Evolutionary conservation across 148 eudicot genomes (phyloP).

Genomic region (Suaeda aralocaspica): DNA sequence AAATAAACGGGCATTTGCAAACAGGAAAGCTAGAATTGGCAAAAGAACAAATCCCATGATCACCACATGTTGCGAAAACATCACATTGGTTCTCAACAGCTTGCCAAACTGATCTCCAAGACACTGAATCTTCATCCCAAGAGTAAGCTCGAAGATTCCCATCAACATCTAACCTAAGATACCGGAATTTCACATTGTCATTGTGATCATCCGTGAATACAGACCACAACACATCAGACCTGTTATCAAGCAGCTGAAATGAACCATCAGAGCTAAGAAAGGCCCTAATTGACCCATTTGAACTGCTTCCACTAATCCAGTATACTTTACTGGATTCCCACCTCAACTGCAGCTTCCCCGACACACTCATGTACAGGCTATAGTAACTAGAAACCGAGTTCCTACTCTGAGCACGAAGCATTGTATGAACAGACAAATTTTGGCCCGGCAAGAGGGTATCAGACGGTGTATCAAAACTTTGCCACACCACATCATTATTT

Average conservation of each 20-base stretch:
- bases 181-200: constrained; percentile 46
- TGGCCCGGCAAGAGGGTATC: constrained; percentile 61
- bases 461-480: constrained; percentile 59
- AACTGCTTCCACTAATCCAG: constrained; percentile 42
- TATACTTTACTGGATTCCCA: constrained; percentile 42
- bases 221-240: constrained; percentile 42
- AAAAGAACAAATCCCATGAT: constrained; percentile 41
- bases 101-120: constrained; percentile 58
- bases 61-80: constrained; percentile 64
- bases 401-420: constrained; percentile 48
- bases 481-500: constrained; percentile 46
- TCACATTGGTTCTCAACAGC: constrained; percentile 64
- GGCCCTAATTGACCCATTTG: constrained; percentile 25
- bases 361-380: constrained; percentile 31
- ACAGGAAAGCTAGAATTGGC: constrained; percentile 32
- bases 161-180: constrained; percentile 58
- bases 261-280: constrained; percentile 40
- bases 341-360: constrained; percentile 40
- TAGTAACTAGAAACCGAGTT: constrained; percentile 54
- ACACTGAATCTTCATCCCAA: constrained; percentile 38
- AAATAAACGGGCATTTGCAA: constrained; percentile 47
- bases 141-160: constrained; percentile 63
- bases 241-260: constrained; percentile 44
- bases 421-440: constrained; percentile 29
- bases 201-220: constrained; percentile 49